Evolutionary conservation across 495 filamentous ascomycete genomes (phyloP).

Genomic region (Penicillium argentinense): DNA sequence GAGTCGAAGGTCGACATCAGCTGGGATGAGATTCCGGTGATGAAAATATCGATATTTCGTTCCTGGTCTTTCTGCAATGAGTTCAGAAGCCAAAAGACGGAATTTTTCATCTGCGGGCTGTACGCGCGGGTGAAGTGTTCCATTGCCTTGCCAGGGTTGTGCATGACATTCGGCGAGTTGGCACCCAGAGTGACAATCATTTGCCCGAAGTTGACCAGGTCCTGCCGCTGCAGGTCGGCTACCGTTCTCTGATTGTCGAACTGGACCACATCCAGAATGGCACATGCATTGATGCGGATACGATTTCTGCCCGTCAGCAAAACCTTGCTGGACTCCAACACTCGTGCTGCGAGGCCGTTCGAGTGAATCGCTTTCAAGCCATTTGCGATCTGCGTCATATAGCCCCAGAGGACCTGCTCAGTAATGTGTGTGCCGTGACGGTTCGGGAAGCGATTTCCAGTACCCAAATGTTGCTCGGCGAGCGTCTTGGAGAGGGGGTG

Average conservation of each 20-base stretch:
- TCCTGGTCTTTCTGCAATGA: constrained; percentile 47
- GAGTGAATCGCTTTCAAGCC: constrained; percentile 84
- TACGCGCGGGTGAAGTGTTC: constrained; percentile 74
- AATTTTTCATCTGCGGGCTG: constrained; percentile 69
- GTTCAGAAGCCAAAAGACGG: constrained; percentile 72
- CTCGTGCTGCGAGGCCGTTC: constrained; percentile 75
- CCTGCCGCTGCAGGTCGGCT: constrained; percentile 78
- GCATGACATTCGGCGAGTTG: constrained; percentile 55
- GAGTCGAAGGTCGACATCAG: constrained; percentile 69
- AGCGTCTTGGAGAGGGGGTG: constrained; percentile 89
- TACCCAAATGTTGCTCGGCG: constrained; percentile 75
- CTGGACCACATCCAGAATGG: constrained; percentile 82
- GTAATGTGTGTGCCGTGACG: constrained; percentile 55
- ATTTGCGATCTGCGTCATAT: constrained; percentile 88
- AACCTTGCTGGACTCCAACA: constrained; percentile 82
- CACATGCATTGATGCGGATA: constrained; percentile 85
- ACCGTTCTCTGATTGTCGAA: constrained; percentile 65
- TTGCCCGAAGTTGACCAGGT: constrained; percentile 82
- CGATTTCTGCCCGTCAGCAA: constrained; percentile 69
- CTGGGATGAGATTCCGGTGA: constrained; percentile 72
- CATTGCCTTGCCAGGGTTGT: constrained; percentile 60
- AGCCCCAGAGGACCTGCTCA: constrained; percentile 85
- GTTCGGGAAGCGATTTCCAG: constrained; percentile 51
- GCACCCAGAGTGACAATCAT: constrained; percentile 77
- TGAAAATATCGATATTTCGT: constrained; percentile 75